Evolutionary conservation across 2,329 filamentous ascomycete genomes (phyloP), one percentile per base, ranked within the genome.

Genomic region (Lecanosticta acicola): DNA sequence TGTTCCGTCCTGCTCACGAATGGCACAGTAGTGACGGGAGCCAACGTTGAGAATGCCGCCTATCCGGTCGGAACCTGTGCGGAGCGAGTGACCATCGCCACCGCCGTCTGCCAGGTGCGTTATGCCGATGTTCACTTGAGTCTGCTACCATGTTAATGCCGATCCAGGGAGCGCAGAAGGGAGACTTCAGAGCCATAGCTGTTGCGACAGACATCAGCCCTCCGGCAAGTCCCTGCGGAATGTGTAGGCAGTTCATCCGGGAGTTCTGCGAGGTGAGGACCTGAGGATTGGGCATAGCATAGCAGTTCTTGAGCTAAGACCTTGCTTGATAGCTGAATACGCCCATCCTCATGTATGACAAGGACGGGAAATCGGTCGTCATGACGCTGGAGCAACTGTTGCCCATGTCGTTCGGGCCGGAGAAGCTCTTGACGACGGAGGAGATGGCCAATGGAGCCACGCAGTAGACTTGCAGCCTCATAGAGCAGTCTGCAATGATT

Each of bases 61-160:
- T 97, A 94, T 65, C 91, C 93, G 0, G 90, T 96, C 4, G 88
- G 88, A n/a, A 94, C 87, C 2, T 97, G 93, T 67, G 93, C 93
- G 11, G 93, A 98, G 76, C 77, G 91, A 48, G 87, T 91, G n/a
- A 89, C 87, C 1, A 76, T 97, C 55, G 85, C 80, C 5, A 88
- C 82, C 32, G 91, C 91, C 17, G 79, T 96, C 3, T 78, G 80
- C 4, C 41, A 66, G 59, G 47, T 69, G 63, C 55, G 56, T 36
- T 19, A 14, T 5, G 19, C 18, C 37, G 34, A 3, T 19, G 13
- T 41, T 4, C n/a, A 4, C 32, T 11, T 11, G 32, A 9, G 32
- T 32, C 19, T 3, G 29, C 21, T 4, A 26, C 8, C 34, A 24
- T 32, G 13, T n/a, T 19, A 16, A 18, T 40, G 35, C 37, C 39